Evolutionary conservation across 2,329 filamentous ascomycete species (phyloP).

Genomic region (Hypoxylon sp.): DNA sequence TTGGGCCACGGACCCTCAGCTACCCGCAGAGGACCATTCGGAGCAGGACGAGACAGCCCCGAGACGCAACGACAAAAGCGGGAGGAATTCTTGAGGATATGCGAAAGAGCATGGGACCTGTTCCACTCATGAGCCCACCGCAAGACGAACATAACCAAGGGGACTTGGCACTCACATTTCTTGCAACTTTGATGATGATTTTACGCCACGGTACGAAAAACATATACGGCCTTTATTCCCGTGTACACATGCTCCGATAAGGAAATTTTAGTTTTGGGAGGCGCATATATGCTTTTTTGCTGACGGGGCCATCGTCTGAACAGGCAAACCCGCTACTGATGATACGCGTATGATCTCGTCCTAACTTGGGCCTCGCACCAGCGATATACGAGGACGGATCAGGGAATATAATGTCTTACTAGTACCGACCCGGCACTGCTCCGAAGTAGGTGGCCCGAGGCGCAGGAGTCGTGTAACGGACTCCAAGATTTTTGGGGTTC

Average conservation of each 20-base stretch:
- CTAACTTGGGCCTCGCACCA: slow-evolving; percentile 8
- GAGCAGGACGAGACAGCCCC: slow-evolving; percentile 81
- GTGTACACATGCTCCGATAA: slow-evolving; percentile 31
- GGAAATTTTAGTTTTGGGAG: slow-evolving; percentile 24
- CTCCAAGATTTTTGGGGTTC: slow-evolving; percentile 11
- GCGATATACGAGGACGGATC: slow-evolving; percentile 11
- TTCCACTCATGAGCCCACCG: slow-evolving; percentile 79
- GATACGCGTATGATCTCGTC: slow-evolving; percentile 25
- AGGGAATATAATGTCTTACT: slow-evolving; percentile 35
- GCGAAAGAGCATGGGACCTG: slow-evolving; percentile 92
- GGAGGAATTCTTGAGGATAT: slow-evolving; percentile 88
- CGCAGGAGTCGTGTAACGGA: slow-evolving; percentile 3
- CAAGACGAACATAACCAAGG: slow-evolving; percentile 14
- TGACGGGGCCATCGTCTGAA: slow-evolving; percentile 13
- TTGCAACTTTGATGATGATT: slow-evolving; percentile 33
- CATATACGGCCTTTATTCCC: slow-evolving; percentile 25
- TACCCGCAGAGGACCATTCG: slow-evolving; percentile 74
- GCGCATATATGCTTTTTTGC: slow-evolving; percentile 28
- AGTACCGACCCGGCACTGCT: slow-evolving; percentile 17
- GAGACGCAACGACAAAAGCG: slow-evolving; percentile 87
- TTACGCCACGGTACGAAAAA: slow-evolving; percentile 34
- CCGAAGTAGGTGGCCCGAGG: slow-evolving; percentile 9
- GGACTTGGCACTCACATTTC: slow-evolving; percentile 26
- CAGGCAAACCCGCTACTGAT: slow-evolving; percentile 12
- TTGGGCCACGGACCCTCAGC: slow-evolving; percentile 76